Evolutionary conservation across 495 filamentous ascomycete genomes (phyloP).

Genomic region (Xylaria nigripes): DNA sequence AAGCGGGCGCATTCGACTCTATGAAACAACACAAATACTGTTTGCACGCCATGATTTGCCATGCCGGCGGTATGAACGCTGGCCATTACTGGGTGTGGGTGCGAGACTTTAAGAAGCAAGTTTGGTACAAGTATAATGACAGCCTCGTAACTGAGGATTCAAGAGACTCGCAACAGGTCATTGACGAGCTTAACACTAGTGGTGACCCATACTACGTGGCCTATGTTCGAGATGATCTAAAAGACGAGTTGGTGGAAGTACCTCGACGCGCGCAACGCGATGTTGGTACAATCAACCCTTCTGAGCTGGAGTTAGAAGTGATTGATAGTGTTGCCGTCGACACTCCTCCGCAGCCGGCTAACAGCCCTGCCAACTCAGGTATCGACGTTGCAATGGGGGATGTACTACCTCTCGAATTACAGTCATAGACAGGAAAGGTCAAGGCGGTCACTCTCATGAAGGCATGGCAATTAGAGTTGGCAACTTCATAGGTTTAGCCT

Average conservation of each 20-base stretch:
- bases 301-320: slow-evolving; percentile 1
- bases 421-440: neutral
- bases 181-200: slow-evolving; percentile 50
- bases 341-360: slow-evolving; percentile 7
- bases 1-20: slow-evolving; percentile 33
- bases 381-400: neutral
- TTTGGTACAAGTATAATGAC: slow-evolving; percentile 96
- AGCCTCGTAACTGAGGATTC: slow-evolving; percentile 59
- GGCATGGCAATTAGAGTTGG: neutral
- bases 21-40: slow-evolving; percentile 58
- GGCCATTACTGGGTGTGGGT: slow-evolving; percentile 99
- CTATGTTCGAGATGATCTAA: slow-evolving; percentile 61
- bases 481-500: neutral
- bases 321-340: slow-evolving; percentile 10
- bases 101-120: slow-evolving; percentile 66
- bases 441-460: neutral
- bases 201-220: slow-evolving; percentile 86
- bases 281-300: neutral
- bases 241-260: slow-evolving; percentile 52
- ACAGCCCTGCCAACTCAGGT: slow-evolving; percentile 6
- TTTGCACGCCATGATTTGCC: slow-evolving; percentile 90
- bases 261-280: slow-evolving; percentile 22
- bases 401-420: neutral
- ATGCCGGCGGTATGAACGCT: slow-evolving; percentile 55
- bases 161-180: slow-evolving; percentile 48